Base-by-base conservation (phyloP, 495 filamentous ascomycete genomes). In the Annulohypoxylon stygium region DNA sequence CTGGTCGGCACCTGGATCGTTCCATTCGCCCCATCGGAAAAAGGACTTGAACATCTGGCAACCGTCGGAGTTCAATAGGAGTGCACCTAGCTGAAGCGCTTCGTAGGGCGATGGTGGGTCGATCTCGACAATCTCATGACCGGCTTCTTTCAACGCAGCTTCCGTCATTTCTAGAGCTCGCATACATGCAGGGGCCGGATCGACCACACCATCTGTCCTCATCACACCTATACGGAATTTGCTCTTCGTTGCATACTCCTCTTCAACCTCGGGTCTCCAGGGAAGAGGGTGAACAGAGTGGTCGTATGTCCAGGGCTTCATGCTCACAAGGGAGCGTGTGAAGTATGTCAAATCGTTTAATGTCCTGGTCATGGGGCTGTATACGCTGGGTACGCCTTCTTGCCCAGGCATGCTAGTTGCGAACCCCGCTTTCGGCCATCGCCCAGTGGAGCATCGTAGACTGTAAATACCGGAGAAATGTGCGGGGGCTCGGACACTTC, bases 221-320 rank as follows among this genome's bases (percentile, higher is more conserved):
- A 99, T 82, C 26, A 99, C 81, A 2, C 95, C 96, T 33, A 97
- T 87, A 23, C 87, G 88, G 57, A 97, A 82, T 67, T 82, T 88
- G 78, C 86, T 88, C 69, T 85, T 86, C 47, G 86, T 84, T 65
- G 83, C 82, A 67, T 87, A 90, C 53, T 91, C 87, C 20, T 83
- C 75, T 67, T 88, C 86, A 4, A 90, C 76, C 3, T 89, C 84
- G 10, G 80, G 79, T 61, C 93, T 84, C 96, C 96, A 99, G 7
- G 87, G 81, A 25, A 99, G 86, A 2, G 96, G 95, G 77, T 96
- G 93, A 0, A 94, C 93, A 1, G 87, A 90, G 61, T 93, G 88
- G 73, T 98, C 96, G 76, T 97, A 97, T 69, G 88, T 90, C 96
- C 96, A 99, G 0, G 95, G 95, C 82, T 93, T 81, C 93, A 97